These are phyloP conservation scores for Flaveria floridana DNA, from an alignment of 140 eudicot genomes.

Conservation along the genomic window DNA sequence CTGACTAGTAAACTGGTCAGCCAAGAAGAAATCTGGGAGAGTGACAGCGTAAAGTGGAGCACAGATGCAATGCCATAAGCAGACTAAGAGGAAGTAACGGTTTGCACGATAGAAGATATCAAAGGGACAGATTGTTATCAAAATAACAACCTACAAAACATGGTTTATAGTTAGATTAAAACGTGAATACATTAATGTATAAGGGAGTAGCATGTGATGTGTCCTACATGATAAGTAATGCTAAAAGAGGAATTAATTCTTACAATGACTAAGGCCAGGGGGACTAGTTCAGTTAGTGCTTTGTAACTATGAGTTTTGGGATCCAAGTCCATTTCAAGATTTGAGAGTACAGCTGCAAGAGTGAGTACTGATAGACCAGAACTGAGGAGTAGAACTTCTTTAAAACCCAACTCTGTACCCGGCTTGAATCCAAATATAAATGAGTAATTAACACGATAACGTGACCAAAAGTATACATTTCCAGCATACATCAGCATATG, in stretches of 20 bases:
- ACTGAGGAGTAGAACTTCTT: conserved; percentile 55
- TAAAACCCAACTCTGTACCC: conserved; percentile 57
- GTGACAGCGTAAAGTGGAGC: conserved; percentile 72
- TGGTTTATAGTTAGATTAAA: conserved; percentile 2
- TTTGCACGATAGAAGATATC: conserved; percentile 62
- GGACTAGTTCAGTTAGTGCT: conserved; percentile 57
- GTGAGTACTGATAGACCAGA: conserved; percentile 56
- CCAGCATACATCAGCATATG: conserved; percentile 64
- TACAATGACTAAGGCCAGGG: conserved; percentile 52
- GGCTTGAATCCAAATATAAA: conserved; percentile 61
- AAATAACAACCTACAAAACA: conserved; percentile 46
- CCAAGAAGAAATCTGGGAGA: conserved; percentile 73
- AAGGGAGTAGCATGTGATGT: neutral
- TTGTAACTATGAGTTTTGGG: conserved; percentile 37
- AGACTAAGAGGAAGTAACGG: conserved; percentile 52
- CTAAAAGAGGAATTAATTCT: conserved; percentile 22
- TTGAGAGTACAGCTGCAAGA: conserved; percentile 54
- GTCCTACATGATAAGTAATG: neutral
- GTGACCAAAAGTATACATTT: conserved; percentile 55
- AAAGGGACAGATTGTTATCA: conserved; percentile 57
- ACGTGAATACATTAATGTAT: neutral
- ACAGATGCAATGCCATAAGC: conserved; percentile 58
- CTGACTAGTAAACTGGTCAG: conserved; percentile 82
- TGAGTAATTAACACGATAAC: conserved; percentile 60
- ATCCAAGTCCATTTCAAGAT: conserved; percentile 67